These are phyloP conservation scores for Eucalyptus cloeziana DNA, from an alignment of 345 rosid genomes.

Conservation along the genomic window DNA sequence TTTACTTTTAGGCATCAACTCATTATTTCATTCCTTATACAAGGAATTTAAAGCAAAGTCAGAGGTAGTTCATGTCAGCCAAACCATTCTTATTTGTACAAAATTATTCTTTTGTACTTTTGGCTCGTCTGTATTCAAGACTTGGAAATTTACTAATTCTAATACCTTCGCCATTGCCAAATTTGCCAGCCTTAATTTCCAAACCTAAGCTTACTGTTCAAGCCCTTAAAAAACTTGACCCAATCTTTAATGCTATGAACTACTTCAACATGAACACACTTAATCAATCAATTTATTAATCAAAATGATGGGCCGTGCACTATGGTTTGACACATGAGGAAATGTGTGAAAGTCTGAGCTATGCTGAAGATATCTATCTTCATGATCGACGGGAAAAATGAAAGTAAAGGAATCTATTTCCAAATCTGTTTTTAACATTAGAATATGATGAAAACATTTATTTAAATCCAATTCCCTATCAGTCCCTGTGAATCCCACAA, in stretches of 20 bases:
- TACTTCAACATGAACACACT: neutral
- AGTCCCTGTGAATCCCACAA: neutral
- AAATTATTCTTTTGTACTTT: neutral
- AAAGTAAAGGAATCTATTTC: neutral
- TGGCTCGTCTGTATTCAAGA: neutral
- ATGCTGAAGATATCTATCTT: neutral
- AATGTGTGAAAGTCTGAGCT: neutral
- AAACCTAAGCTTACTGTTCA: neutral
- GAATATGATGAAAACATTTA: neutral
- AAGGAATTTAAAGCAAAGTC: neutral
- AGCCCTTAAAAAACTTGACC: accelerated
- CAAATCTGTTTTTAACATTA: neutral
- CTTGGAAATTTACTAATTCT: neutral
- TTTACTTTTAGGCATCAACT: neutral
- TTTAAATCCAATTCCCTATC: neutral
- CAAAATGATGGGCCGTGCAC: neutral
- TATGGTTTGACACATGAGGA: neutral
- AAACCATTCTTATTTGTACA: neutral
- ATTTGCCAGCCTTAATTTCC: neutral
- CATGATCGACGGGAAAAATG: neutral
- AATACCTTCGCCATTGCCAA: neutral
- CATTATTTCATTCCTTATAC: neutral
- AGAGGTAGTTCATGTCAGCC: neutral
- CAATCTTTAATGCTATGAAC: neutral
- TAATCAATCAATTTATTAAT: neutral